Evolutionary conservation across 225 moss, liverwort and hornwort species (phyloP).

Genomic region (Pleurozium schreberi): DNA sequence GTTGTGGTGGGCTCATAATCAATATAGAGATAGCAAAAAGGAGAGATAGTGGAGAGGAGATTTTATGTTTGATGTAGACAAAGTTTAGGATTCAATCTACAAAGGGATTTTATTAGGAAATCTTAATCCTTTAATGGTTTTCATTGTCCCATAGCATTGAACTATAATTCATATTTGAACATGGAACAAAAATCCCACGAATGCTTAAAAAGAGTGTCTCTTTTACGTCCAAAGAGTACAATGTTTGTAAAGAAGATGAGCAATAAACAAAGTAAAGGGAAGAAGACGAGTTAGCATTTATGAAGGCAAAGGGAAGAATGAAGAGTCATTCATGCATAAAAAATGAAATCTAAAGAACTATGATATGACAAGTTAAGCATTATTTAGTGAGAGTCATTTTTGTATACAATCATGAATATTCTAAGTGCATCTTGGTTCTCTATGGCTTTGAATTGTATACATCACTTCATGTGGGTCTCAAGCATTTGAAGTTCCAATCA

Average conservation of each 20-base stretch:
- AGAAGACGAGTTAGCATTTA: not conserved
- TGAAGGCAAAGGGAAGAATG: no score
- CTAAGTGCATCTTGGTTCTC: not conserved
- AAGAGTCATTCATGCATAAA: not conserved
- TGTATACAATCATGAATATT: not conserved
- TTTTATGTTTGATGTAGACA: not conserved
- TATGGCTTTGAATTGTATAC: not conserved
- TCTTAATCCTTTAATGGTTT: not conserved
- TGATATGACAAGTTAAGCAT: accelerated
- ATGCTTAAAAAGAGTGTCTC: not conserved
- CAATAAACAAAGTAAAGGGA: not conserved
- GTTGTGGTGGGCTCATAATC: accelerated
- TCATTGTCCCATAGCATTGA: no score
- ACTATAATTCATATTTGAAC: not conserved
- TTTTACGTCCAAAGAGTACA: not conserved
- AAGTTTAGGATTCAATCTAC: accelerated
- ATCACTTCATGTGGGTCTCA: not conserved
- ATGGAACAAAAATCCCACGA: accelerated
- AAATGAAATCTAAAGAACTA: not conserved
- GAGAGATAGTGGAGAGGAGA: accelerated
- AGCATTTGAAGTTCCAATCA: not conserved
- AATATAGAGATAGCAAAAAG: accelerated
- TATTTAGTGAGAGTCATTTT: not conserved
- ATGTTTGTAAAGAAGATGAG: not conserved
- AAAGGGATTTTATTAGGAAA: not conserved